These are phyloP conservation scores for Penicillium coprophilum DNA, from an alignment of 495 filamentous ascomycete genomes.

Conservation along the genomic window DNA sequence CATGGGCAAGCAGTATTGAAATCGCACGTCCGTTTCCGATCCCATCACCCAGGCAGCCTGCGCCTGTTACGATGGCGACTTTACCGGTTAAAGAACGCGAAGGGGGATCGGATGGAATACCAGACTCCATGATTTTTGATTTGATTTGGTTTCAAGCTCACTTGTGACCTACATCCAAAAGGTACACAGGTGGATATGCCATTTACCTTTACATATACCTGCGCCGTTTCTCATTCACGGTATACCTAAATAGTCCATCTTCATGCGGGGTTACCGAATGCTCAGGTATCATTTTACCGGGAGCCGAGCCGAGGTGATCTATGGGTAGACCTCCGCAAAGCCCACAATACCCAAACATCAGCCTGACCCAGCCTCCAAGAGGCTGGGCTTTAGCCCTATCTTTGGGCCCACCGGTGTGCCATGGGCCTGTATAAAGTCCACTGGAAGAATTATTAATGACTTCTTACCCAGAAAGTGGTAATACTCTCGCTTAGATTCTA, in stretches of 20 bases:
- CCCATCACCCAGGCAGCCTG: conserved; percentile 51
- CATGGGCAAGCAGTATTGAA: conserved; percentile 55
- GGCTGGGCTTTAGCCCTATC: no score
- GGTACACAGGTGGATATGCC: not conserved
- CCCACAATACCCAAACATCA: no score
- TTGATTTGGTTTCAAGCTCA: conserved; percentile 1
- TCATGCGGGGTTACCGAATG: conserved; percentile 18
- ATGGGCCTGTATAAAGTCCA: no score
- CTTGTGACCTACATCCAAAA: not conserved
- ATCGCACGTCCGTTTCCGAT: conserved; percentile 61
- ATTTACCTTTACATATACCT: not conserved
- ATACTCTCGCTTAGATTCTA: no score
- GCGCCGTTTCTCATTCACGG: not conserved
- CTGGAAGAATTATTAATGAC: no score
- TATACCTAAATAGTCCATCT: not conserved
- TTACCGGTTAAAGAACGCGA: conserved; percentile 40
- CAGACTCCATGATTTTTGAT: conserved; percentile 19
- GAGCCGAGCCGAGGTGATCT: conserved; percentile 29
- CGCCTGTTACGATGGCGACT: conserved; percentile 60
- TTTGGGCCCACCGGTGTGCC: no score
- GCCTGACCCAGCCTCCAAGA: no score
- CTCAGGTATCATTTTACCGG: not conserved
- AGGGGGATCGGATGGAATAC: conserved; percentile 24
- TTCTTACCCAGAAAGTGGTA: no score
- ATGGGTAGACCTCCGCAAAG: no score